phyloP scores from a whole-genome alignment of 441 rosid species.

The Populus hybrid region DNA sequence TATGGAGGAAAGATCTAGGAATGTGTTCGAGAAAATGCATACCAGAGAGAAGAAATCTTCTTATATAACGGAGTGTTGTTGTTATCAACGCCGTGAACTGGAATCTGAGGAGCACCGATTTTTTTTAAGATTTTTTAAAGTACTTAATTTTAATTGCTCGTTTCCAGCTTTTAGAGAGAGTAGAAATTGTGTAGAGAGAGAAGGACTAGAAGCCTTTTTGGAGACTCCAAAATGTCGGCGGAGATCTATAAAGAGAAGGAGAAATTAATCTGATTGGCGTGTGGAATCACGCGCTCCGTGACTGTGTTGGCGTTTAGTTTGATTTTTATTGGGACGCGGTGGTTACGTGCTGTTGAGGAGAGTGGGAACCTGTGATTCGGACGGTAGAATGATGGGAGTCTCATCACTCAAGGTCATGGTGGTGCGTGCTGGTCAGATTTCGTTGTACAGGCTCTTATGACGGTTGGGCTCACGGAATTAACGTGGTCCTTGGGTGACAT shows the following conservation, averaged over 20 bases:
- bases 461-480: not conserved
- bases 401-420: not conserved
- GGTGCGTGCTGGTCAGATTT: constrained; percentile 19
- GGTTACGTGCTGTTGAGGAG: not conserved
- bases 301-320: not conserved
- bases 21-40: constrained; percentile 27
- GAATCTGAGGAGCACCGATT: not conserved
- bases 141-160: not conserved
- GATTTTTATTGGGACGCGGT: not conserved
- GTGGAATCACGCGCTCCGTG: not conserved
- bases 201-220: not conserved
- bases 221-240: constrained; percentile 35
- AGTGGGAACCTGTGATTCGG: not conserved
- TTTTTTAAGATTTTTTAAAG: not conserved
- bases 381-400: not conserved
- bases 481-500: constrained; percentile 9
- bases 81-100: not conserved
- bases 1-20: constrained; percentile 47
- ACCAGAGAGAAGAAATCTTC: not conserved
- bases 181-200: not conserved
- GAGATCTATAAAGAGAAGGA: constrained; percentile 15
- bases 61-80: no score
- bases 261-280: not conserved
- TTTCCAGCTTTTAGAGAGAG: not conserved
- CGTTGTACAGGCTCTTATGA: not conserved